Evolutionary conservation across 495 filamentous ascomycete genomes (phyloP).

Genomic region (Xylaria sp.): DNA sequence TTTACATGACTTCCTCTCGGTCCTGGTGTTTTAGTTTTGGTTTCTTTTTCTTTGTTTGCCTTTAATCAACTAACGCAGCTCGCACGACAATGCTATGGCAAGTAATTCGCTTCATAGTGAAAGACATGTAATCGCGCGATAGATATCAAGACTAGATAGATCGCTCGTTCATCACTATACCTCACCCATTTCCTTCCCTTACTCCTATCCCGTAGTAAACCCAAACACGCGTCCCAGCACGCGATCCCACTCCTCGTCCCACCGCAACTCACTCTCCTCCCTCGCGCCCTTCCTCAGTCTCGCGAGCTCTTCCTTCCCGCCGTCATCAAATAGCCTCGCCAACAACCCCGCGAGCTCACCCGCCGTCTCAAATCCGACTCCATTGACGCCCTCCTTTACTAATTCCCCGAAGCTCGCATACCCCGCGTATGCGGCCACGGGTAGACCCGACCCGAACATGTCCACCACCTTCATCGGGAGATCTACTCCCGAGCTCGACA

Average conservation of each 20-base stretch:
- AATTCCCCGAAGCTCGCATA: conserved; percentile 90
- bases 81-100: background rate
- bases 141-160: background rate
- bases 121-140: background rate
- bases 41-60: background rate
- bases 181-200: background rate
- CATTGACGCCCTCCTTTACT: conserved; percentile 85
- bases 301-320: conserved; percentile 55
- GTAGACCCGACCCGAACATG: conserved; percentile 94
- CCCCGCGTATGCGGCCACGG: conserved; percentile 81
- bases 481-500: conserved; percentile 91
- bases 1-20: background rate
- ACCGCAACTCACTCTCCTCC: conserved; percentile 77
- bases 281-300: conserved; percentile 73
- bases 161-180: background rate
- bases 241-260: conserved; percentile 94
- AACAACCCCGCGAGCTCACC: conserved; percentile 66
- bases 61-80: background rate
- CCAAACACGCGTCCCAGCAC: conserved; percentile 76
- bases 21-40: background rate
- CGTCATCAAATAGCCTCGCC: conserved; percentile 63
- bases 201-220: conserved; percentile 46
- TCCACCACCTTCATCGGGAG: conserved; percentile 99
- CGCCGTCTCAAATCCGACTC: conserved; percentile 75
- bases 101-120: background rate